Base-by-base conservation (phyloP, 2,329 filamentous ascomycete species). In the Calcarisporium arbuscula region DNA sequence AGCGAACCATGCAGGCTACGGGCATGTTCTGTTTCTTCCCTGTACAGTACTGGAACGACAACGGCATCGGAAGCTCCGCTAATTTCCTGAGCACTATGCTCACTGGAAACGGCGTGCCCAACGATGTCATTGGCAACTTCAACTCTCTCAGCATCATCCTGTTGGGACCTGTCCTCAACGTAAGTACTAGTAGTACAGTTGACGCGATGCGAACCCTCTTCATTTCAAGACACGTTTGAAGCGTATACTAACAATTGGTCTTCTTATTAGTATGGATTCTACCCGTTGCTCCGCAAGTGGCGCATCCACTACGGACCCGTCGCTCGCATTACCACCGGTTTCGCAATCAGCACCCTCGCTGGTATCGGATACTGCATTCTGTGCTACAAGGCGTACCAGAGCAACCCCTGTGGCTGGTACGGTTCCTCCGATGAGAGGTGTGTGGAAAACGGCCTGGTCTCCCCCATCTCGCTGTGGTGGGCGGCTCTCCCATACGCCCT, bases 101-200 rank as follows among this genome's bases (percentile, higher is more conserved):
- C 57, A 62, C 56, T 7, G 57, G 56, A n/a, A 52, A 69, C 34
- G 67, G 70, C 9, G 66, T 68, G 1, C 71, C 71, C 7, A 82
- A 82, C 49, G 79, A 83, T 49, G 56, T 82, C 8, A 57, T 82
- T 18, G 58, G 63, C 35, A 73, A 78, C 51, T 62, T 81, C 39
- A 75, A 80, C 46, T 69, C 76, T 0, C 55, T 82, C 23, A 64
- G 68, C 18, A 72, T 80, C 39, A 68, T 82, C 40, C 56, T 81
- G 5, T 30, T 53, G n/a, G 51, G 51, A 0, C 51, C 51, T 4
- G 28, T 54, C 25, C 44, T 55, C 23, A 50, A 49, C 29, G 43
- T 45, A 36, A 38, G 43, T 28, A 28, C 14, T 25, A n/a, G n/a
- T n/a, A n/a, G n/a, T n/a, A n/a, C n/a, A n/a, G n/a, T n/a, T n/a